Evolutionary conservation across 805 yeast genomes (phyloP).

Genomic region (Lipomyces chichibuensis): DNA sequence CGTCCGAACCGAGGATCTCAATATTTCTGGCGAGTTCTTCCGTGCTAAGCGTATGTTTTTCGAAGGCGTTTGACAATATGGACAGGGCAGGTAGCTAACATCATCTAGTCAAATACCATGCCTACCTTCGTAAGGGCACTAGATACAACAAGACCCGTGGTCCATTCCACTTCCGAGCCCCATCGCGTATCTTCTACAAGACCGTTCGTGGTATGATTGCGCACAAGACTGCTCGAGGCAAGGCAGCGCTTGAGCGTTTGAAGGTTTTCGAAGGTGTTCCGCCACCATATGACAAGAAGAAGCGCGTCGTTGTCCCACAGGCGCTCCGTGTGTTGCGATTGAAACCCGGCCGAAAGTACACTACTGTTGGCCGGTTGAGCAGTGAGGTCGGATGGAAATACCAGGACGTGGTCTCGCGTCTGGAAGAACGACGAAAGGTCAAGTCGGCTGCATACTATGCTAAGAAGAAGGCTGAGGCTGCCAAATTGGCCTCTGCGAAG

Average conservation of each 20-base stretch:
- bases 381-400: conserved; percentile 99
- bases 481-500: conserved; percentile 86
- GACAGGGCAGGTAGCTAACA: conserved; percentile 1
- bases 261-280: conserved; percentile 99
- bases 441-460: conserved; percentile 99
- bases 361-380: conserved; percentile 95
- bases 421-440: conserved; percentile 99
- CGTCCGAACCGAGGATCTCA: conserved; percentile 94
- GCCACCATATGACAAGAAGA: conserved; percentile 99
- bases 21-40: conserved; percentile 99
- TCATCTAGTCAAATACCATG: conserved; percentile 86
- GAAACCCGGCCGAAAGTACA: conserved; percentile 99
- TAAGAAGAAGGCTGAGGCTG: conserved; percentile 94
- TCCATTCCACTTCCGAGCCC: conserved; percentile 99
- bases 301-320: conserved; percentile 99
- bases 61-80: not conserved
- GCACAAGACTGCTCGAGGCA: conserved; percentile 99
- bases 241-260: conserved; percentile 98
- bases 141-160: conserved; percentile 98
- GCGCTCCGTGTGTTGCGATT: conserved; percentile 98
- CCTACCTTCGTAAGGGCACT: conserved; percentile 98
- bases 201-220: conserved; percentile 99
- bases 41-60: conserved; percentile 74
- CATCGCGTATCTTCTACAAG: conserved; percentile 99
- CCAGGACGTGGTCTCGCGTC: conserved; percentile 95